These are phyloP conservation scores for Tulasnella sp. DNA, from an alignment of 768 basidiomycete species.

Conservation along the genomic window DNA sequence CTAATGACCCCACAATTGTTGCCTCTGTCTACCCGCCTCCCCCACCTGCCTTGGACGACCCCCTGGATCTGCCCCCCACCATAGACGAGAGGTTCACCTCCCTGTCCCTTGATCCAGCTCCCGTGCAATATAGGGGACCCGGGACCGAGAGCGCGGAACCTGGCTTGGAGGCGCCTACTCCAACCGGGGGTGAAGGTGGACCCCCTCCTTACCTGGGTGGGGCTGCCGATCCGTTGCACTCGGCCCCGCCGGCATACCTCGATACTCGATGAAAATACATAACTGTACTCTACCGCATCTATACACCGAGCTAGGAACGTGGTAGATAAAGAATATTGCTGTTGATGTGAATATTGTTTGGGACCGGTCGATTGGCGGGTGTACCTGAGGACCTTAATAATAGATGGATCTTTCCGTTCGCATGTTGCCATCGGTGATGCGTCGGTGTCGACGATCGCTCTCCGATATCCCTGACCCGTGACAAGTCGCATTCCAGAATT, in stretches of 20 bases:
- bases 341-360: background rate
- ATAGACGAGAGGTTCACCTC: slow-evolving; percentile 44
- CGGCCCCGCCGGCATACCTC: slow-evolving; percentile 7
- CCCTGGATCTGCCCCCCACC: slow-evolving; percentile 77
- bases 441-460: background rate
- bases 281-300: background rate
- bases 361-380: background rate
- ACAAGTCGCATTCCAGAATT: background rate
- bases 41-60: slow-evolving; percentile 75
- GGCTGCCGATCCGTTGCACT: background rate
- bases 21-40: slow-evolving; percentile 61
- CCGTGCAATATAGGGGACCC: background rate
- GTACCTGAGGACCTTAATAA: background rate
- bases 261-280: slow-evolving; percentile 3
- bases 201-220: slow-evolving; percentile 11
- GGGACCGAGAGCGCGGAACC: background rate
- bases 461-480: background rate
- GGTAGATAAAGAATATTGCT: too few relatives aligned
- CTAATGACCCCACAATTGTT: slow-evolving; percentile 37
- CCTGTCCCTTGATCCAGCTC: background rate
- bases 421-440: background rate
- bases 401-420: background rate
- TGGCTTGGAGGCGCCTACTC: background rate
- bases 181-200: background rate
- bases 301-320: background rate